Percentiles rank a stretch among this genome's conserved stretches.
These are phyloP conservation scores for Salix arbutifolia DNA, from an alignment of 345 rosid species.

Conservation along the genomic window DNA sequence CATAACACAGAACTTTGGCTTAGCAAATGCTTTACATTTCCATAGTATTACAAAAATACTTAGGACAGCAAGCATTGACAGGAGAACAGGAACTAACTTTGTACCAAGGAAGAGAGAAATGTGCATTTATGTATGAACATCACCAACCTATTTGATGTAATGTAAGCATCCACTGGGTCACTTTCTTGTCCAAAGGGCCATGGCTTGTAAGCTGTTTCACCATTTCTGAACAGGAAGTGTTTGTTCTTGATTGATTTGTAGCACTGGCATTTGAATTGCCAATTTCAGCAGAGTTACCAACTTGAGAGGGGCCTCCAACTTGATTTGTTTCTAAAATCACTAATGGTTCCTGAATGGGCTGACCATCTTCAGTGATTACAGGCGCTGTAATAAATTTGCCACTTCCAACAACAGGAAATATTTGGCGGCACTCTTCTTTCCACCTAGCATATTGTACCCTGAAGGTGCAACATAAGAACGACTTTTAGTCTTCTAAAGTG, in stretches of 20 bases:
- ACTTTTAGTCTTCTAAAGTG: neutral
- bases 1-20: neutral
- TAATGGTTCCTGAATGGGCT: conserved; percentile 75
- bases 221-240: conserved; percentile 41
- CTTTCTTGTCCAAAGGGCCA: conserved; percentile 71
- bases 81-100: neutral
- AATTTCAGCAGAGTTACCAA: conserved; percentile 4
- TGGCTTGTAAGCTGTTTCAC: conserved; percentile 44
- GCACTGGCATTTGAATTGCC: conserved; percentile 15
- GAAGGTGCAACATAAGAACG: conserved; percentile 18
- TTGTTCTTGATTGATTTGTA: conserved; percentile 25
- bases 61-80: neutral
- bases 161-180: conserved; percentile 81
- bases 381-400: conserved; percentile 89
- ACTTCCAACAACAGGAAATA: conserved; percentile 84
- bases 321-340: conserved; percentile 63
- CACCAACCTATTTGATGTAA: conserved; percentile 92
- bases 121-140: neutral
- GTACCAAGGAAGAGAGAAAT: neutral
- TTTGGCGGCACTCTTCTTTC: conserved; percentile 71
- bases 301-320: conserved; percentile 28
- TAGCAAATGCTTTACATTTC: neutral
- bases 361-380: conserved; percentile 74
- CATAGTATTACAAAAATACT: neutral
- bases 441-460: conserved; percentile 70